Evolutionary conservation across 306 rosid genomes (phyloP).

Genomic region (Rosa multiflora): DNA sequence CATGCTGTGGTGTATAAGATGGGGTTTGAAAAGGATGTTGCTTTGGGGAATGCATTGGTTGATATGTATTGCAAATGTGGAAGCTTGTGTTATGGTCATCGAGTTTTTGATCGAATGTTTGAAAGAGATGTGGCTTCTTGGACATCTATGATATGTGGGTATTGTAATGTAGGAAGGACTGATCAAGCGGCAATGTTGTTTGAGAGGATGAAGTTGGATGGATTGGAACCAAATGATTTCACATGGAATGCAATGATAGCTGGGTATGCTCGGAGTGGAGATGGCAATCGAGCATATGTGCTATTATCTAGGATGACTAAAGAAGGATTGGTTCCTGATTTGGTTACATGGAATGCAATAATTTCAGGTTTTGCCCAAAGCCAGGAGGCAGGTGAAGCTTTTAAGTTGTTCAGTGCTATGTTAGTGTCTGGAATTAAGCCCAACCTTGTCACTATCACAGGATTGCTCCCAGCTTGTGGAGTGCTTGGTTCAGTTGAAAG

Average conservation of each 20-base stretch:
- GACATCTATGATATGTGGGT: constrained; percentile 64
- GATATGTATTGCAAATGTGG: constrained; percentile 72
- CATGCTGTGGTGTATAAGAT: constrained; percentile 51
- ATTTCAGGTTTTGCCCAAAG: constrained; percentile 54
- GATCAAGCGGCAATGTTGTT: constrained; percentile 43
- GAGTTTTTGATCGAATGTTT: constrained; percentile 49
- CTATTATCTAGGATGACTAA: constrained; percentile 46
- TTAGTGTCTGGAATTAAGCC: constrained; percentile 41
- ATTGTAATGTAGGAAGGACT: constrained; percentile 37
- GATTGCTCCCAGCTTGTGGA: constrained; percentile 62
- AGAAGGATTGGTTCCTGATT: constrained; percentile 52
- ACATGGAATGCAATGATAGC: constrained; percentile 66
- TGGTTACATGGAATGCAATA: constrained; percentile 62
- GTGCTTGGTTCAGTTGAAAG: constrained; percentile 36
- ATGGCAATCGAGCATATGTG: constrained; percentile 30
- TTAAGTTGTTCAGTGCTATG: constrained; percentile 47
- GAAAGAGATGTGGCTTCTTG: constrained; percentile 63
- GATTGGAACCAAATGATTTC: constrained; percentile 60
- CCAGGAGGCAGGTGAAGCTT: constrained; percentile 36
- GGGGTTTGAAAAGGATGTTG: constrained; percentile 40
- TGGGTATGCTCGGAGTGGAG: constrained; percentile 50
- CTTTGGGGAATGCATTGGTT: constrained; percentile 47
- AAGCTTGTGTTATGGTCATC: constrained; percentile 33
- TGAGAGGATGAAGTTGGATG: constrained; percentile 64
- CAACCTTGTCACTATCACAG: constrained; percentile 51